phyloP scores from a whole-genome alignment of 2,329 filamentous ascomycete species.

The Botrytis pseudocinerea region DNA sequence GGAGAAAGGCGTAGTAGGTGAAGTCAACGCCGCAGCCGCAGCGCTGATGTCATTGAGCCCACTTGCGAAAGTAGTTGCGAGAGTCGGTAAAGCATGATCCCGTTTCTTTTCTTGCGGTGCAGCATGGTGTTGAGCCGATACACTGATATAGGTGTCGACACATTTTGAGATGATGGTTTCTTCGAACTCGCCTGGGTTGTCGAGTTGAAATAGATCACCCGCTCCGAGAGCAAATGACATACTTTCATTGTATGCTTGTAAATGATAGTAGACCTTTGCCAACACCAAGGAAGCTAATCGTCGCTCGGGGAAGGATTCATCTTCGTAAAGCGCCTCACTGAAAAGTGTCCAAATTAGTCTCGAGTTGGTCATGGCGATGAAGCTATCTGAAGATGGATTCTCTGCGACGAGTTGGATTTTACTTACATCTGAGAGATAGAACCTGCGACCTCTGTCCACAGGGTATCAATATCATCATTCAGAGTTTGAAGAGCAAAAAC shows the following conservation, averaged over 20 bases:
- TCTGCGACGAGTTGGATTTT: background rate
- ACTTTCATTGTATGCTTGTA: conserved; percentile 98
- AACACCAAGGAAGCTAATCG: conserved; percentile 92
- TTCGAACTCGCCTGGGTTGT: conserved; percentile 90
- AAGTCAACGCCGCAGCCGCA: conserved; percentile 60
- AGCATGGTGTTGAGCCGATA: conserved; percentile 61
- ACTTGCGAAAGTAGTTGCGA: conserved; percentile 77
- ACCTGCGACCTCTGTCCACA: conserved; percentile 96
- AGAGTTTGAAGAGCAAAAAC: conserved; percentile 92
- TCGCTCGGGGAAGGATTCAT: conserved; percentile 90
- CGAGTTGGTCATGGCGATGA: background rate
- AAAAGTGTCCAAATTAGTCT: conserved; percentile 29
- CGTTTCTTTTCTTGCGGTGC: conserved; percentile 51
- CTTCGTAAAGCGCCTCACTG: conserved; percentile 96
- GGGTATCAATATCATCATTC: conserved; percentile 92
- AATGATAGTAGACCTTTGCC: conserved; percentile 97
- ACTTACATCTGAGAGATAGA: conserved; percentile 89
- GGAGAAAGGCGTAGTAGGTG: conserved; percentile 92
- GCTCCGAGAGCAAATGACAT: conserved; percentile 97
- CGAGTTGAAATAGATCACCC: conserved; percentile 91
- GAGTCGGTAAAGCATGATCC: conserved; percentile 50
- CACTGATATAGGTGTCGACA: conserved; percentile 93
- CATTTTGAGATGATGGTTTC: conserved; percentile 99
- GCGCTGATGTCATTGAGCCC: conserved; percentile 66
- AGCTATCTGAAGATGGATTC: background rate